Evolutionary conservation across 805 yeast species (phyloP).

Genomic region (Cyberlindnera veronae): DNA sequence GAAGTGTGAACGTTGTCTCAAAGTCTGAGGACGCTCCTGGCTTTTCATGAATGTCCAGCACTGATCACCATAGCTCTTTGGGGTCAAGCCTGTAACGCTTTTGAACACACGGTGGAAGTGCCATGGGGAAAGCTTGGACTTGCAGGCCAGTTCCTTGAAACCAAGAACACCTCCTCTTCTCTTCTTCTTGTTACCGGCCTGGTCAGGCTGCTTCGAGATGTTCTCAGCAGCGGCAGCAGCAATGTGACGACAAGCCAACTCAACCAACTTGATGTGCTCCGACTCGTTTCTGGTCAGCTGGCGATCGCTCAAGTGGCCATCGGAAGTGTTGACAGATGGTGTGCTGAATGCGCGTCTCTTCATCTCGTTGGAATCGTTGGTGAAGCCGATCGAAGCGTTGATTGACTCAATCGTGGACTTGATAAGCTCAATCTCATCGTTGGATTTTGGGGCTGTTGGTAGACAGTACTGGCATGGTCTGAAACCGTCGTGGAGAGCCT

Average conservation of each 20-base stretch:
- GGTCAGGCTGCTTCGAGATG: constrained; percentile 27
- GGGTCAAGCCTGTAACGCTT: constrained; percentile 81
- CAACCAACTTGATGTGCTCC: constrained; percentile 67
- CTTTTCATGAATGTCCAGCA: constrained; percentile 60
- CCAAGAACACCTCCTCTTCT: constrained; percentile 79
- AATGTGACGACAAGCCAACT: constrained; percentile 78
- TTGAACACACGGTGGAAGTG: constrained; percentile 91
- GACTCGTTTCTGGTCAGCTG: constrained; percentile 54
- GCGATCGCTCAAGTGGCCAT: constrained; percentile 17
- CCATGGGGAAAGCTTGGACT: constrained; percentile 84
- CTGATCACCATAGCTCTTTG: constrained; percentile 83
- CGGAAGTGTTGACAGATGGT: constrained; percentile 19
- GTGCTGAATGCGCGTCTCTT: constrained; percentile 26
- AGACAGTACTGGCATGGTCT: constrained; percentile 53
- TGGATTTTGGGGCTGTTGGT: constrained; percentile 36
- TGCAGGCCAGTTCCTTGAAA: constrained; percentile 83
- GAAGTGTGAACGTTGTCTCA: constrained; percentile 24
- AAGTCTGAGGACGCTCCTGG: constrained; percentile 20
- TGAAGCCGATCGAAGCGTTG: constrained; percentile 55
- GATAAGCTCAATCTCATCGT: constrained; percentile 24
- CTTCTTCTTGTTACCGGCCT: constrained; percentile 37
- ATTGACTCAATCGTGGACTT: constrained; percentile 52
- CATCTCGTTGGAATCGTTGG: constrained; percentile 18
- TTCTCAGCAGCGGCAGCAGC: constrained; percentile 70
- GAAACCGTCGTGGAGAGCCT: constrained; percentile 45